Conservation (phyloP, 257 asterid species). For the Solanum stenotomum region DNA sequence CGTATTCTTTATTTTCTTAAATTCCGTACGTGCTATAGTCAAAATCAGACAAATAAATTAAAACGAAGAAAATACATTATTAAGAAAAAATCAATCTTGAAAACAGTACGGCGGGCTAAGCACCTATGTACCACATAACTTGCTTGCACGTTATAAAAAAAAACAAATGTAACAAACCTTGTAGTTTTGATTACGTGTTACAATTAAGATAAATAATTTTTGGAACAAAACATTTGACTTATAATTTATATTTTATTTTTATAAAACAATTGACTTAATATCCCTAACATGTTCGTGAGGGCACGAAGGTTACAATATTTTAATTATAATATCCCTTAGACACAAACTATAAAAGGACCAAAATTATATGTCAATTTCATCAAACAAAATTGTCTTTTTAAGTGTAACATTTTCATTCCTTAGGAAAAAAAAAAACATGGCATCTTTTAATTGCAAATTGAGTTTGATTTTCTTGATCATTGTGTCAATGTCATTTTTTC, state of each 20-base stretch:
- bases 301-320: conserved; percentile 16
- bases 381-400: background rate
- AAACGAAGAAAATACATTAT: background rate
- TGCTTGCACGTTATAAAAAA: conserved; percentile 6
- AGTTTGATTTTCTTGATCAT: conserved; percentile 15
- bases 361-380: conserved; percentile 13
- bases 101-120: background rate
- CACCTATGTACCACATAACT: background rate
- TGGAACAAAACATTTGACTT: conserved; percentile 8
- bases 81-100: background rate
- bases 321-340: background rate
- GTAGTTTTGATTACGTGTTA: background rate
- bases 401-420: background rate
- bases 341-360: conserved; percentile 23
- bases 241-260: background rate
- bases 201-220: background rate
- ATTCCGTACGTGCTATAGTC: rapidly evolving
- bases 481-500: conserved; percentile 7
- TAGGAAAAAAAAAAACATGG: conserved; percentile 15
- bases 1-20: background rate
- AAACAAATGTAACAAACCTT: background rate
- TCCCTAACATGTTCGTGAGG: conserved; percentile 16
- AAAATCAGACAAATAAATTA: background rate
- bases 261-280: conserved; percentile 8
- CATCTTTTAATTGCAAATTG: conserved; percentile 22